These are phyloP conservation scores for Discostella stelligeroides DNA, from an alignment of 108 stramenopile genomes.

Conservation along the genomic window DNA sequence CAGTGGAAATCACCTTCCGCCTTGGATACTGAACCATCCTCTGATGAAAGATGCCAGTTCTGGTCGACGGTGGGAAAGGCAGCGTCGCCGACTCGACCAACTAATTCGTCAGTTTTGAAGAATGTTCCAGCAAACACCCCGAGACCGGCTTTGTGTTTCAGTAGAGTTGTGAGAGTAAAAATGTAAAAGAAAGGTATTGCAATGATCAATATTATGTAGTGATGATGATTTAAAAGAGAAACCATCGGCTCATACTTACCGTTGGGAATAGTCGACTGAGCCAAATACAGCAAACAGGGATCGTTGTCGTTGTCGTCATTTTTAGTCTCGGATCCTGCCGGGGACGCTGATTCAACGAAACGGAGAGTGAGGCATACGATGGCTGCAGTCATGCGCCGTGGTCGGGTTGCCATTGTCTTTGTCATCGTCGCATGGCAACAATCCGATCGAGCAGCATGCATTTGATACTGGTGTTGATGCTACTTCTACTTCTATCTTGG, in stretches of 20 bases:
- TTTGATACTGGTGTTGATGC: too few species aligned
- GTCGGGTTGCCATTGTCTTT: too few species aligned
- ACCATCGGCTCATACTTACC: conserved; percentile 2
- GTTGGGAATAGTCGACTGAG: conserved; percentile 49
- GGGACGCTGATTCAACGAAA: too few species aligned
- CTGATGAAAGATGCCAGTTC: conserved; percentile 47
- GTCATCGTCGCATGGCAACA: too few species aligned
- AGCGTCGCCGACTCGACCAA: conserved; percentile 49
- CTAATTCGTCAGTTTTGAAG: conserved; percentile 19
- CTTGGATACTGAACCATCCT: too few species aligned
- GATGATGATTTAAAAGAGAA: too few species aligned
- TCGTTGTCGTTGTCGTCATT: conserved; percentile 8
- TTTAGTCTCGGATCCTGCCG: background rate
- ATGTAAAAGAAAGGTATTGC: background rate
- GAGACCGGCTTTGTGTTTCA: conserved; percentile 22
- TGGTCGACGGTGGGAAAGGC: conserved; percentile 50
- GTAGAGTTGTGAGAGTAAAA: background rate
- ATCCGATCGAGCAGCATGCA: too few species aligned
- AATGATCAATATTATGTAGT: too few species aligned
- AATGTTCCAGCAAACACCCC: conserved; percentile 44
- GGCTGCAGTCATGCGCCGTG: too few species aligned
- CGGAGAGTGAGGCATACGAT: too few species aligned
- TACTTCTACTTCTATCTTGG: too few species aligned
- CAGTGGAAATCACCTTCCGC: conserved; percentile 52
- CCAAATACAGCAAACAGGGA: conserved; percentile 44